Conservation (phyloP, 352 stramenopile genomes). For the Albugo laibachii region DNA sequence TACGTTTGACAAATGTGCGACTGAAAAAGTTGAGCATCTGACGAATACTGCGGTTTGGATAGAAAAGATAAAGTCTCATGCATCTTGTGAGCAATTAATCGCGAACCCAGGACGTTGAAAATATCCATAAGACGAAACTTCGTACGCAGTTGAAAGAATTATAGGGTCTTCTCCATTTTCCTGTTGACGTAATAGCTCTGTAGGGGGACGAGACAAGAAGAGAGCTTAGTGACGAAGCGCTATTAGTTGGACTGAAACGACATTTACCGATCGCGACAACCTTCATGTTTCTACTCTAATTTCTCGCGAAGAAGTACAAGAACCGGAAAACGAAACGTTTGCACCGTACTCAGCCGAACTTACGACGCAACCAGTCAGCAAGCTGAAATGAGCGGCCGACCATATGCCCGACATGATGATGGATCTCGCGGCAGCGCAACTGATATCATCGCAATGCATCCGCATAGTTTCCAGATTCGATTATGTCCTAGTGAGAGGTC, state of each 20-base stretch:
- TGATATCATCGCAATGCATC: constrained; percentile 35
- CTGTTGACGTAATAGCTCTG: constrained; percentile 53
- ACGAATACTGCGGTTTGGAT: constrained; percentile 53
- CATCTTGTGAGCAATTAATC: not conserved
- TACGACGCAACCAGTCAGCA: not conserved
- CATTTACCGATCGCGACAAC: constrained; percentile 57
- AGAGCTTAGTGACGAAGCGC: not conserved
- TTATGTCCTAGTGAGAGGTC: no score
- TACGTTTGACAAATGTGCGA: constrained; percentile 97
- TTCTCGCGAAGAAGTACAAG: no score
- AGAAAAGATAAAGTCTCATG: not conserved
- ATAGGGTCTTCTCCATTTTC: constrained; percentile 29
- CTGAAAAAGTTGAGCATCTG: constrained; percentile 99
- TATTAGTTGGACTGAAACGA: not conserved
- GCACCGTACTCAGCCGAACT: not conserved
- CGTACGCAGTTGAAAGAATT: constrained; percentile 45
- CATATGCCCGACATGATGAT: constrained; percentile 37
- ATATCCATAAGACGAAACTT: constrained; percentile 71
- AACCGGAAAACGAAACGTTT: not conserved
- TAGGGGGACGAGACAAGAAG: constrained; percentile 2
- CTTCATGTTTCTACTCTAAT: constrained; percentile 28
- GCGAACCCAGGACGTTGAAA: constrained; percentile 67
- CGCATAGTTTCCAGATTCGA: constrained; percentile 28
- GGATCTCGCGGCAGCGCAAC: constrained; percentile 21
- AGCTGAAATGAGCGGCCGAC: constrained; percentile 33